Conservation (phyloP, 495 filamentous ascomycete genomes). For the Penicillium argentinense region DNA sequence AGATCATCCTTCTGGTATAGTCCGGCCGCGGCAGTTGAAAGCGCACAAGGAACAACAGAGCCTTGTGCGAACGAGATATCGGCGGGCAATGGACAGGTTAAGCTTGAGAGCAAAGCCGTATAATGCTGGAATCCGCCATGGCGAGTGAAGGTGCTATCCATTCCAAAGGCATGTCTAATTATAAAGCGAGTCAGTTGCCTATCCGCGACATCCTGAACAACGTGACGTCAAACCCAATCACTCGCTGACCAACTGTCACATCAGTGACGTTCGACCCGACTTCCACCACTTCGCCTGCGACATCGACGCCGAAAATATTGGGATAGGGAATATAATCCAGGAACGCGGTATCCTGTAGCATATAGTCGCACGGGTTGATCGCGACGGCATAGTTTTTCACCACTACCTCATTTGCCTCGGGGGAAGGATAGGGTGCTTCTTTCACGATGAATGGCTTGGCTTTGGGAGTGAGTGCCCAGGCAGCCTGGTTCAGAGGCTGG, state of each 20-base stretch:
- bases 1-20: slow-evolving; percentile 20
- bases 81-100: slow-evolving; percentile 44
- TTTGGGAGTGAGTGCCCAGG: slow-evolving; percentile 32
- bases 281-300: slow-evolving; percentile 40
- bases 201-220: too few species aligned
- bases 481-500: slow-evolving; percentile 48
- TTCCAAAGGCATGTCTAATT: background rate
- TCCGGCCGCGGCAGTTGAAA: slow-evolving; percentile 16
- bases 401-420: slow-evolving; percentile 34
- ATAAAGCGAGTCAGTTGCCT: too few species aligned
- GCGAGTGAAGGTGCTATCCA: slow-evolving; percentile 9
- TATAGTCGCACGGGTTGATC: slow-evolving; percentile 43
- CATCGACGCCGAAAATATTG: slow-evolving; percentile 39
- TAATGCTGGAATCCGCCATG: slow-evolving; percentile 49
- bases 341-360: slow-evolving; percentile 30
- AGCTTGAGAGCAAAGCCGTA: slow-evolving; percentile 29
- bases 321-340: slow-evolving; percentile 25
- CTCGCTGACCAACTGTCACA: slow-evolving; percentile 44
- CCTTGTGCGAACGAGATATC: slow-evolving; percentile 45
- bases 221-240: slow-evolving; percentile 36
- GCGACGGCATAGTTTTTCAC: slow-evolving; percentile 42
- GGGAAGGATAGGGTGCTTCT: slow-evolving; percentile 28
- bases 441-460: slow-evolving; percentile 32
- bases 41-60: slow-evolving; percentile 25
- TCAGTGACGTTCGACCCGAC: slow-evolving; percentile 32